Evolutionary conservation across 306 rosid species (phyloP), one percentile per base, ranked within the genome.

Genomic region (Astragalus membranaceus): DNA sequence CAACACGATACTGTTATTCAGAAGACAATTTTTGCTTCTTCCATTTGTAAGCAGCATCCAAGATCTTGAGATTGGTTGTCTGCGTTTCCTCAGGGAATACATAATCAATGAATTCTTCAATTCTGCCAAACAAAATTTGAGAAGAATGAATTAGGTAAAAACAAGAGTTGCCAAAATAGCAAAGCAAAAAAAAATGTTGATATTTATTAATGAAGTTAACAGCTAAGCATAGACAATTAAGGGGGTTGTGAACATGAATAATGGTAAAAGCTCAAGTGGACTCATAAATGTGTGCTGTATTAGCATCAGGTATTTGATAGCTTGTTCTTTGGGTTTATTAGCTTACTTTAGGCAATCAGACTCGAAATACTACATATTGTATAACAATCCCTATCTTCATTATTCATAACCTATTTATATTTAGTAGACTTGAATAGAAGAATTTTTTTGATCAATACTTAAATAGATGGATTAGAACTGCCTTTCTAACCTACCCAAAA

Each of bases 21-120:
- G 88, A 61, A 53, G 91, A 74, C 49, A 80, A 57, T 49, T 85
- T 94, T 65, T 87, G 99, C 84, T 75, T 91, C 88, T 94, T 94
- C 96, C 99, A 91, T 67, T 75, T 85, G 75, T 91, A 89, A 5
- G 99, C 99, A n/a, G 99, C 99, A 80, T 94, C 97, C 80, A 94
- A 76, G 51, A 91, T 89, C 86, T 88, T 91, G 58, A 91, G 91
- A 85, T 87, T 91, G 9, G 97, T 87, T 5, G 95, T 87, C 75
- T 89, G 96, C 1, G 92, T 78, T 79, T 91, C 97, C 35, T 94
- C 95, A 0, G 97, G 97, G 80, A 94, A 94, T 39, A 89, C 23
- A 76, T 89, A 94, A 70, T 89, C 92, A 4, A 87, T 82, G 83
- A 81, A 87, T 61, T 91, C 96, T 81, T 94, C 97, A 26, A 68